Conservation (phyloP, 2,329 filamentous ascomycete species). For the Fusarium illudens region DNA sequence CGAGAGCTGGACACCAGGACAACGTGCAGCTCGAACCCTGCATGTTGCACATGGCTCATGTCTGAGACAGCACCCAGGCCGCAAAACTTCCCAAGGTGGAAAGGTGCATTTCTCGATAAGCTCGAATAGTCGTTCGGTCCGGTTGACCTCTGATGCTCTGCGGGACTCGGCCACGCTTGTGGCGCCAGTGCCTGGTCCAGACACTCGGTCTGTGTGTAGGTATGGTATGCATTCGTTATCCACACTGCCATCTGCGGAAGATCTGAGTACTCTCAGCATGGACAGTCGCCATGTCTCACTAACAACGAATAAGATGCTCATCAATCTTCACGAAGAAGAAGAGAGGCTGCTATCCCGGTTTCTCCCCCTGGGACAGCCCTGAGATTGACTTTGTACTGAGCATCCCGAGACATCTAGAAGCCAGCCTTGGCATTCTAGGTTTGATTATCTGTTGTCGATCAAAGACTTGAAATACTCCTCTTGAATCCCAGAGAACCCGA, state of each 20-base stretch:
- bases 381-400: neutral
- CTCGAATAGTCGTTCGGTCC: constrained; percentile 1
- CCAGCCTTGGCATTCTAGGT: neutral
- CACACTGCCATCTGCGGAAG: neutral
- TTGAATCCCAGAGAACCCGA: neutral
- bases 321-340: neutral
- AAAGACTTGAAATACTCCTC: neutral
- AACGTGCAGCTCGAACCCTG: neutral
- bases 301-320: neutral
- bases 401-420: constrained; percentile 12
- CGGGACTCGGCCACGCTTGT: neutral
- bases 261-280: neutral
- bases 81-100: neutral
- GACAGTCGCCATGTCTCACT: neutral
- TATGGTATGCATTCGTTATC: neutral
- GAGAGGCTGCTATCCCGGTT: neutral
- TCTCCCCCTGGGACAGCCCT: neutral
- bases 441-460: neutral
- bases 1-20: neutral
- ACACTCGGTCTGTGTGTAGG: neutral
- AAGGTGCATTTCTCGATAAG: neutral
- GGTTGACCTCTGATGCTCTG: neutral
- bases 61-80: neutral
- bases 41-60: neutral
- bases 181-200: constrained; percentile 4